Percentiles rank a stretch among this genome's conserved stretches.
Conservation (phyloP, 495 filamentous ascomycete species). For the Clavariopsis aquatica region DNA sequence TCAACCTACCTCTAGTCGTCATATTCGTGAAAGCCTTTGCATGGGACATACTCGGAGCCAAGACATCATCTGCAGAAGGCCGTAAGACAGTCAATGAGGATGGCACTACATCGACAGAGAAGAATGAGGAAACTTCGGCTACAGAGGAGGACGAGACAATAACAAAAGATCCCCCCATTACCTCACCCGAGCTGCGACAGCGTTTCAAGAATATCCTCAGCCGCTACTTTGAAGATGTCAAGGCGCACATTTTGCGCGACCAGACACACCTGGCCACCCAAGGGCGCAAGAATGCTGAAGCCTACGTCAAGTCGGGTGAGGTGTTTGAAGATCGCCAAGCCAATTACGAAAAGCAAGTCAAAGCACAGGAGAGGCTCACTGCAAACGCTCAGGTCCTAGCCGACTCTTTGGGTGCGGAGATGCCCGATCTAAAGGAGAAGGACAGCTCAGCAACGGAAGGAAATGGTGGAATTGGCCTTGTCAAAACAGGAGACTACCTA, state of each 20-base stretch:
- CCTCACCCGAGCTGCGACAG: conserved; percentile 72
- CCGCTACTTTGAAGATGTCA: conserved; percentile 92
- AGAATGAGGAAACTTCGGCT: conserved; percentile 53
- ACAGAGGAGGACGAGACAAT: conserved; percentile 48
- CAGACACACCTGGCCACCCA: conserved; percentile 82
- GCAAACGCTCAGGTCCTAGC: conserved; percentile 88
- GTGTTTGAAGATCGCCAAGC: conserved; percentile 97
- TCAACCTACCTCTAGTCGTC: conserved; percentile 86
- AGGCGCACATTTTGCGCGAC: conserved; percentile 81
- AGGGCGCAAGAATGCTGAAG: conserved; percentile 91
- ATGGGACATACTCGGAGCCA: conserved; percentile 91
- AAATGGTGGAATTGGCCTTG: conserved; percentile 82
- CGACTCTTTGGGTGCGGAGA: conserved; percentile 85
- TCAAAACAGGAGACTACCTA: conserved; percentile 91
- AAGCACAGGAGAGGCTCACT: conserved; percentile 86
- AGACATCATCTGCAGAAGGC: conserved; percentile 64
- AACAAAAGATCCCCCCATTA: conserved; percentile 69
- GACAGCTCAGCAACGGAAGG: conserved; percentile 64
- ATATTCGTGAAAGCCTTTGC: conserved; percentile 94
- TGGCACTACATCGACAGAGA: conserved; percentile 62
- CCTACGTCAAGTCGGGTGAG: conserved; percentile 97
- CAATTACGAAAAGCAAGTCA: conserved; percentile 90
- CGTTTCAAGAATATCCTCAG: conserved; percentile 85
- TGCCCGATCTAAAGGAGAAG: conserved; percentile 87
- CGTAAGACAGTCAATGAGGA: conserved; percentile 85